These are phyloP conservation scores for Hyparrhenia diplandra DNA, from an alignment of 176 grass and related monocot species.

Conservation along the genomic window DNA sequence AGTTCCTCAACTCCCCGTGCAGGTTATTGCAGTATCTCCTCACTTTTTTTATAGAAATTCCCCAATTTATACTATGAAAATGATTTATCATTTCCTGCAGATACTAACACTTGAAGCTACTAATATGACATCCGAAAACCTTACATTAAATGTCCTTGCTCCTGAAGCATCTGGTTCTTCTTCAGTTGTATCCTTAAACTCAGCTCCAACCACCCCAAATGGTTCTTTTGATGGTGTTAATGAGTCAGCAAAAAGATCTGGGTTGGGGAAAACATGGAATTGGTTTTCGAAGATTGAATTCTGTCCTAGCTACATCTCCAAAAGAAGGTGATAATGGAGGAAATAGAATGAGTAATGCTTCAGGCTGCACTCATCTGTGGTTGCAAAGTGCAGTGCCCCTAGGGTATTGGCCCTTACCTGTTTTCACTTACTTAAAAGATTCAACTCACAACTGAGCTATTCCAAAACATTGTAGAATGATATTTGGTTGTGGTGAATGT, in stretches of 20 bases:
- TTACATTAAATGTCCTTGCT: too few species aligned
- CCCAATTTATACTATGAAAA: too few species aligned
- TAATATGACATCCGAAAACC: too few species aligned
- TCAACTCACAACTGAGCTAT: not conserved
- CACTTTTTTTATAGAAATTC: not conserved
- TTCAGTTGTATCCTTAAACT: too few species aligned
- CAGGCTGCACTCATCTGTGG: conserved; percentile 92
- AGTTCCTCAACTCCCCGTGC: too few species aligned
- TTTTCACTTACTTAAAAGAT: not conserved
- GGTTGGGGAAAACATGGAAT: not conserved
- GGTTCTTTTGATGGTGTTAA: too few species aligned
- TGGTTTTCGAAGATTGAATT: conserved; percentile 42
- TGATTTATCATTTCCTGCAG: too few species aligned
- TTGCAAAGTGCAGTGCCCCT: conserved; percentile 90
- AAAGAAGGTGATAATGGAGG: conserved; percentile 57
- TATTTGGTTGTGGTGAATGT: not conserved
- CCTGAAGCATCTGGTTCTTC: too few species aligned
- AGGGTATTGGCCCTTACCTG: conserved; percentile 51
- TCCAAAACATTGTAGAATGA: conserved; percentile 13
- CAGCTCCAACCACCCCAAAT: too few species aligned
- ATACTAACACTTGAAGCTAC: too few species aligned
- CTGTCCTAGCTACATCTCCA: conserved; percentile 34
- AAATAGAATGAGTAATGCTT: conserved; percentile 39
- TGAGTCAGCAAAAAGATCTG: too few species aligned
- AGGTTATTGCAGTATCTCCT: too few species aligned